A percentile compares a stretch with the other conserved stretches of the same genome.
Conservation (phyloP, 2,329 filamentous ascomycete genomes). For the Xylariaceae sp. region DNA sequence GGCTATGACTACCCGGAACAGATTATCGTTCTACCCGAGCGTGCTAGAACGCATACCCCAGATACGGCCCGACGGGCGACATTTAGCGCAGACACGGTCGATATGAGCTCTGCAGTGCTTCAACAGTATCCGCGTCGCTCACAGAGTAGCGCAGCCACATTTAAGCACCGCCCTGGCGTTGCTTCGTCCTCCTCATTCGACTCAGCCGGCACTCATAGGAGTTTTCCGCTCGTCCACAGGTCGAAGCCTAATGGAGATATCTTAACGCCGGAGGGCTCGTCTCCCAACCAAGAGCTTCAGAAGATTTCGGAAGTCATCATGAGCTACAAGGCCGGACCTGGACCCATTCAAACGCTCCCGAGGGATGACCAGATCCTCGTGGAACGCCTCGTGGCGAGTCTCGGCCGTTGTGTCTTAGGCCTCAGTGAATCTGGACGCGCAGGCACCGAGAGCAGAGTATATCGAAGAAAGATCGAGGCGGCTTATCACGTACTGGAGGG, state of each 20-base stretch:
- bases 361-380: conserved; percentile 58
- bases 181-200: conserved; percentile 55
- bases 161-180: conserved; percentile 51
- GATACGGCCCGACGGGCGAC: conserved; percentile 28
- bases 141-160: conserved; percentile 36
- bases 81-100: conserved; percentile 22
- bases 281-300: conserved; percentile 47
- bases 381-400: conserved; percentile 54
- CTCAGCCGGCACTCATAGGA: conserved; percentile 56
- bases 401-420: conserved; percentile 58
- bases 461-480: conserved; percentile 69
- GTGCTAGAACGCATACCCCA: conserved; percentile 30
- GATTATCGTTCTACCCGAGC: conserved; percentile 18
- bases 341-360: conserved; percentile 44
- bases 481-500: conserved; percentile 73
- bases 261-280: conserved; percentile 45
- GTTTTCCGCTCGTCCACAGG: conserved; percentile 58
- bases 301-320: conserved; percentile 44
- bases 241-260: conserved; percentile 43
- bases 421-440: conserved; percentile 52
- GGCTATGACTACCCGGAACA: conserved; percentile 23
- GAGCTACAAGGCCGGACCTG: conserved; percentile 33
- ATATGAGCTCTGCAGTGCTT: conserved; percentile 24
- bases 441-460: conserved; percentile 57
- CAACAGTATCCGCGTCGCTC: conserved; percentile 38